Conservation (phyloP, 2,329 filamentous ascomycete genomes). For the Neopestalotiopsis sp. region DNA sequence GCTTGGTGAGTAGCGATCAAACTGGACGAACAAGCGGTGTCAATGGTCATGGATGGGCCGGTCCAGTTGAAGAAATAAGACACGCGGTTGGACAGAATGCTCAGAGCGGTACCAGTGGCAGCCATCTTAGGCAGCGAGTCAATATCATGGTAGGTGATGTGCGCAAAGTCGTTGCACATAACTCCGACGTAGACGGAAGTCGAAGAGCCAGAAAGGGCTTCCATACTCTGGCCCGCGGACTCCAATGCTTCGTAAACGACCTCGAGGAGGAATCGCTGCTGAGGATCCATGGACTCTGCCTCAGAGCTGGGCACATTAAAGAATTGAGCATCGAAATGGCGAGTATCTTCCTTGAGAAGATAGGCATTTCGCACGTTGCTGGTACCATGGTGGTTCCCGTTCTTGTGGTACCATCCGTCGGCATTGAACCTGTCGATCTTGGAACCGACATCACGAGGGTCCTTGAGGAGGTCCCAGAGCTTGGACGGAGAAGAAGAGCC, state of each 20-base stretch:
- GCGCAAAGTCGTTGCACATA: conserved; percentile 14
- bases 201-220: conserved; percentile 22
- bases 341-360: conserved; percentile 30
- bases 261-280: conserved; percentile 9
- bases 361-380: conserved; percentile 34
- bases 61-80: conserved; percentile 16
- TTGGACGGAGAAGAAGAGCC: conserved; percentile 38
- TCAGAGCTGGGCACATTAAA: conserved; percentile 30
- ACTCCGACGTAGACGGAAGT: conserved; percentile 26
- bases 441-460: conserved; percentile 28
- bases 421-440: conserved; percentile 32
- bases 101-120: background rate
- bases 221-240: conserved; percentile 23
- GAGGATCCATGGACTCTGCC: conserved; percentile 9
- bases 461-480: conserved; percentile 41
- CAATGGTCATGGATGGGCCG: conserved; percentile 29
- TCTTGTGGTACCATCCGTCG: conserved; percentile 31
- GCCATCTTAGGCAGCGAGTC: background rate
- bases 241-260: conserved; percentile 16
- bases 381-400: conserved; percentile 34
- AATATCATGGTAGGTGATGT: background rate
- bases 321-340: conserved; percentile 33
- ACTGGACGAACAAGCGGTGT: conserved; percentile 38
- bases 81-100: conserved; percentile 1
- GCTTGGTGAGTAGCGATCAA: conserved; percentile 37